Evolutionary conservation across 2,329 filamentous ascomycete species (phyloP).

Genomic region (Pseudocercospora cruenta): DNA sequence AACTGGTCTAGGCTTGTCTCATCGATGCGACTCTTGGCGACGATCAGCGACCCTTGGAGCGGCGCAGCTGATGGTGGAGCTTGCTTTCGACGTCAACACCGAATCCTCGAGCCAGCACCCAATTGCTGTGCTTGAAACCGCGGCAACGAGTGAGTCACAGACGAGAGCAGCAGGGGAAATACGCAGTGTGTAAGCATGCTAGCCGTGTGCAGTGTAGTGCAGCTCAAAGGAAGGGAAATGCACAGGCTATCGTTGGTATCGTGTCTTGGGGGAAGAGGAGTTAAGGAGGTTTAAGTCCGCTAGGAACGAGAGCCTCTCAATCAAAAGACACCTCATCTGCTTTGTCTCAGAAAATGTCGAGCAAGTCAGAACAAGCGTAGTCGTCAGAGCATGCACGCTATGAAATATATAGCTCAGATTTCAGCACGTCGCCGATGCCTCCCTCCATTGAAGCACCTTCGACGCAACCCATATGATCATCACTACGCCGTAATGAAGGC

Average conservation of each 20-base stretch:
- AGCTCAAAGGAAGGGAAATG: neutral
- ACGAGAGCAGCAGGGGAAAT: slow-evolving; percentile 5
- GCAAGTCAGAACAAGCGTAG: neutral
- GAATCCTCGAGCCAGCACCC: neutral
- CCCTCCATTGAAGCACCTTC: neutral
- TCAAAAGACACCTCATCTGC: neutral
- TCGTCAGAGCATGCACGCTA: neutral
- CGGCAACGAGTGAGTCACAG: neutral
- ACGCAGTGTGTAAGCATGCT: neutral
- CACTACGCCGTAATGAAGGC: too few relatives aligned
- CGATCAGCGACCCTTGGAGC: neutral
- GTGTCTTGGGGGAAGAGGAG: neutral
- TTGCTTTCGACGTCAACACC: neutral
- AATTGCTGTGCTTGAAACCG: neutral
- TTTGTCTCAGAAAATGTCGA: neutral
- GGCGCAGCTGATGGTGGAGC: neutral
- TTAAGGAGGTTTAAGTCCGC: neutral
- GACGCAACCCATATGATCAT: neutral
- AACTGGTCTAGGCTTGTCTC: neutral
- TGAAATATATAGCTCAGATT: too few relatives aligned
- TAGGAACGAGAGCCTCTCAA: neutral
- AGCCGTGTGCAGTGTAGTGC: slow-evolving; percentile 2
- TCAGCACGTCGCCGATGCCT: too few relatives aligned
- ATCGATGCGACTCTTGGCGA: neutral
- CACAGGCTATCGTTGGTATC: neutral